Base-by-base conservation (phyloP, 225 moss, liverwort and hornwort species). In the Marchantia paleacea region DNA sequence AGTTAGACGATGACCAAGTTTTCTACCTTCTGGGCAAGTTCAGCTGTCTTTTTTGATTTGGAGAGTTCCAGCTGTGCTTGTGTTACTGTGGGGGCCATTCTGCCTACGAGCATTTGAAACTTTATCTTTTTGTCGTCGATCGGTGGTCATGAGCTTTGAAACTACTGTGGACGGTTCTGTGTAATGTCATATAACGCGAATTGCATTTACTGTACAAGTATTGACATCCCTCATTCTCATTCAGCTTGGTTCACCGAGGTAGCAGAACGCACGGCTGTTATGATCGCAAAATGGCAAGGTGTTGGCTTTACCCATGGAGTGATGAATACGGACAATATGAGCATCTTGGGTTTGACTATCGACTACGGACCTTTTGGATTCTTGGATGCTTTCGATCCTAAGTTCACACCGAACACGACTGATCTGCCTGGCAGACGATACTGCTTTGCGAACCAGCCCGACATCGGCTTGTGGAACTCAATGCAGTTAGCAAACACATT, bases 311-410 rank as follows among this genome's bases (percentile, higher is more conserved):
- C 95, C 3, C 97, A 97, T 82, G 97, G 97, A 52, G 97, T 97
- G 73, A 93, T 97, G 95, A 95, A 97, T 83, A 95, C 97, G 29
- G 95, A 97, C 80, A 97, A 97, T 67, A 97, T 97, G 97, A 97
- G 97, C 84, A 91, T 97, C 85, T 85, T 97, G 79, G 95, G 97
- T 55, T 80, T 93, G 74, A 97, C 95, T 14, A 97, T 97, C 24
- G 97, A 95, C 80, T 97, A 97, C 52, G 97, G 97, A 16, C 97
- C 97, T 49, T 97, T 95, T 81, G 97, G 97, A 29, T 97, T 95
- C 81, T 81, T 97, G 85, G 97, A 97, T 85, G 97, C 97, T 52
- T 97, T 97, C 87, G 97, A 97, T 75, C 97, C 97, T 4, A 97
- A 93, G 80, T 97, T 85, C 76, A 97, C 97, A 22, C 95, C 97